Conservation (phyloP, 768 basidiomycete genomes). For the Boletus rubroflammeus region DNA sequence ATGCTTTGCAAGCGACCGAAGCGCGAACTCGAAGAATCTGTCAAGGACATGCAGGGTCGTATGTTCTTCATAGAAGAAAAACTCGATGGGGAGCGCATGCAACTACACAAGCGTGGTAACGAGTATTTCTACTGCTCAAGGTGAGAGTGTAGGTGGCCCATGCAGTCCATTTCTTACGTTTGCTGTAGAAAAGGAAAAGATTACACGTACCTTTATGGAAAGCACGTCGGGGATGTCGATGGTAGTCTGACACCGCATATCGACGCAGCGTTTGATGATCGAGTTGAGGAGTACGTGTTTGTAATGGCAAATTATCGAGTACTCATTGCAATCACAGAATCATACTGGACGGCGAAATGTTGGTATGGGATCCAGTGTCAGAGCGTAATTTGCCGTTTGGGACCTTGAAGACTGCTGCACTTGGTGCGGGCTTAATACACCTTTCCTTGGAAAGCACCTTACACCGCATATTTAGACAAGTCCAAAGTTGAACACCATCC, state of each 20-base stretch:
- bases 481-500: slow-evolving; percentile 68
- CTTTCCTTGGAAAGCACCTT: not conserved
- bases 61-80: slow-evolving; percentile 96
- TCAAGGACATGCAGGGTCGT: slow-evolving; percentile 75
- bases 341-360: slow-evolving; percentile 96
- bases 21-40: slow-evolving; percentile 74
- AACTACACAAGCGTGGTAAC: slow-evolving; percentile 88
- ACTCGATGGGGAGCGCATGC: slow-evolving; percentile 94
- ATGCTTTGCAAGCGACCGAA: slow-evolving; percentile 93
- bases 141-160: slow-evolving; percentile 33
- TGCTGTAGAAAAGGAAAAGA: slow-evolving; percentile 77
- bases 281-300: slow-evolving; percentile 72
- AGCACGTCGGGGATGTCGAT: slow-evolving; percentile 65
- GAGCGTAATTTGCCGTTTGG: slow-evolving; percentile 91
- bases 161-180: not conserved
- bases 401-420: slow-evolving; percentile 86
- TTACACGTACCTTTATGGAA: slow-evolving; percentile 90
- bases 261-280: slow-evolving; percentile 65
- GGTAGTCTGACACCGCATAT: slow-evolving; percentile 91
- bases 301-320: not conserved
- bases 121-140: slow-evolving; percentile 93
- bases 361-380: slow-evolving; percentile 93
- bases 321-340: slow-evolving; percentile 48
- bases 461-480: slow-evolving; percentile 46
- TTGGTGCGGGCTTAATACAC: slow-evolving; percentile 46